These are phyloP conservation scores for Beverwykella pulmonaria DNA, from an alignment of 495 filamentous ascomycete species.

Conservation along the genomic window DNA sequence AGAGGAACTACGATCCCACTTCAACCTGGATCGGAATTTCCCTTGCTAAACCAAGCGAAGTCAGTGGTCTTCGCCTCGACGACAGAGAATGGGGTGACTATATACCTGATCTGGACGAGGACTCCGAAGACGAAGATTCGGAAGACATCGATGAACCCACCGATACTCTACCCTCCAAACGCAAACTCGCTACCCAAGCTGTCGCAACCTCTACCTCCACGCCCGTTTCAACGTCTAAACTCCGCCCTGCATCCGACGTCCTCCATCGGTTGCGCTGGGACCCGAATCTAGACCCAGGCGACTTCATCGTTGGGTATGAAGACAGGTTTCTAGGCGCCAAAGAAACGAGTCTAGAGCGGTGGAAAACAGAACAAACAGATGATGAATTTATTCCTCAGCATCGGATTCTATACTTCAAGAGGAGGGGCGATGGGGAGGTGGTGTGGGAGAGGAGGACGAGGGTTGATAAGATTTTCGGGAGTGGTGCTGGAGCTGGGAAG, in stretches of 20 bases:
- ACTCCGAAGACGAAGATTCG: conserved; percentile 42
- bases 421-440: conserved; percentile 51
- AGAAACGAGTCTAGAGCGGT: conserved; percentile 64
- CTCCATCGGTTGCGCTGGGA: conserved; percentile 78
- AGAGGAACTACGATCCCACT: conserved; percentile 53
- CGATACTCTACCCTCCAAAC: conserved; percentile 24
- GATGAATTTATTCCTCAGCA: conserved; percentile 87
- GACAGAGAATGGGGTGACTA: conserved; percentile 54
- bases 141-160: conserved; percentile 39
- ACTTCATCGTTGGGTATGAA: conserved; percentile 74
- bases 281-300: conserved; percentile 56
- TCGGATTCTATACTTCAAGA: conserved; percentile 72
- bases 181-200: background rate
- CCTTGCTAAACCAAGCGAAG: conserved; percentile 45
- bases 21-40: conserved; percentile 53
- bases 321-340: conserved; percentile 70
- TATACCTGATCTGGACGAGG: conserved; percentile 46
- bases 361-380: conserved; percentile 77
- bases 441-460: conserved; percentile 62
- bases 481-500: conserved; percentile 43
- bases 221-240: conserved; percentile 34
- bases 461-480: conserved; percentile 63
- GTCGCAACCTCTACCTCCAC: background rate
- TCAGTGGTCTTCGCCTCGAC: conserved; percentile 51
- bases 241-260: conserved; percentile 59